phyloP scores from a whole-genome alignment of 495 filamentous ascomycete genomes.

The Cryomyces antarcticus region DNA sequence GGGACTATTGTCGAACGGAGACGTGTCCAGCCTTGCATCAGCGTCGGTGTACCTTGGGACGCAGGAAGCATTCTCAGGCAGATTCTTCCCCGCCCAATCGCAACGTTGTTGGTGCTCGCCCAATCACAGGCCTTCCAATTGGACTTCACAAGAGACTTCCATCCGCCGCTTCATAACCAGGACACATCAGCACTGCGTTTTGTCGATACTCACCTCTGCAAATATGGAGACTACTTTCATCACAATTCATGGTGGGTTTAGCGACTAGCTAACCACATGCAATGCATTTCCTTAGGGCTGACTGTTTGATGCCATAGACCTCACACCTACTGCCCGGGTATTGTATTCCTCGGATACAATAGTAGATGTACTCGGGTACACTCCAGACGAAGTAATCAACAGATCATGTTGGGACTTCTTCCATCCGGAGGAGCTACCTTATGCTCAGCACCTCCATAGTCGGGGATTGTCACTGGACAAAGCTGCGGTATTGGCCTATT shows the following conservation, averaged over 20 bases:
- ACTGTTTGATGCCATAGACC: slow-evolving; percentile 27
- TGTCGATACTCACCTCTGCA: neutral
- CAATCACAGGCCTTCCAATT: too few relatives aligned
- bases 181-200: too few relatives aligned
- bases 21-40: too few relatives aligned
- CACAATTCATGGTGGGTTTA: slow-evolving; percentile 60
- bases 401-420: slow-evolving; percentile 76
- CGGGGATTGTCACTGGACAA: slow-evolving; percentile 63
- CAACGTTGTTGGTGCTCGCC: too few relatives aligned
- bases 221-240: slow-evolving; percentile 83
- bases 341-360: slow-evolving; percentile 73
- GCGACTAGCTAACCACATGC: neutral
- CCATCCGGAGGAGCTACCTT: slow-evolving; percentile 59
- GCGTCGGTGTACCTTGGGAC: too few relatives aligned
- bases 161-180: too few relatives aligned
- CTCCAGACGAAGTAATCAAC: slow-evolving; percentile 52
- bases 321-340: slow-evolving; percentile 56
- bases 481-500: slow-evolving; percentile 68
- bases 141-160: too few relatives aligned
- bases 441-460: slow-evolving; percentile 51
- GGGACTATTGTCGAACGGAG: too few relatives aligned
- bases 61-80: too few relatives aligned
- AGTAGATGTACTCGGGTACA: slow-evolving; percentile 61
- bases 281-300: neutral
- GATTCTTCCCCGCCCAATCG: too few relatives aligned